Conservation (phyloP, 441 rosid genomes). For the Arabidopsis lyrata region DNA sequence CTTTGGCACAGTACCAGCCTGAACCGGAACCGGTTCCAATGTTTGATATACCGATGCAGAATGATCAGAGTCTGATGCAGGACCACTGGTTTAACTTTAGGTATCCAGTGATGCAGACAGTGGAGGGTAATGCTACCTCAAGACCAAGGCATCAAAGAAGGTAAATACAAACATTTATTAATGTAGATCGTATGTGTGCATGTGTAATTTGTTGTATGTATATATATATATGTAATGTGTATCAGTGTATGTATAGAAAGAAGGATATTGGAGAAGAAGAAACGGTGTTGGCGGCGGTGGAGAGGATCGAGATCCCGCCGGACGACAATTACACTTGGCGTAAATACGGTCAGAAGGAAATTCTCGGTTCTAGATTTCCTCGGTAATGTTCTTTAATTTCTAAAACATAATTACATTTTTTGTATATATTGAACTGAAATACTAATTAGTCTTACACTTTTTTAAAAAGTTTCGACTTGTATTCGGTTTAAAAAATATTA, state of each 20-base stretch:
- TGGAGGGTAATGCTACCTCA: not conserved
- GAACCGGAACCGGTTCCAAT: conserved; percentile 9
- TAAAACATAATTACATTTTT: no score
- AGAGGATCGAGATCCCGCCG: conserved; percentile 71
- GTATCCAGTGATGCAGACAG: conserved; percentile 14
- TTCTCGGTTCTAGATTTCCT: conserved; percentile 61
- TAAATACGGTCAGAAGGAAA: conserved; percentile 85
- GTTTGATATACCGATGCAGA: conserved; percentile 9
- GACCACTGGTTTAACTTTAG: conserved; percentile 38
- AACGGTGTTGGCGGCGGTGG: conserved; percentile 56
- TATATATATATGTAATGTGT: not conserved
- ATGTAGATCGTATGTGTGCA: not conserved
- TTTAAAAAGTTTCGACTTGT: no score
- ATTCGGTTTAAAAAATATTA: no score
- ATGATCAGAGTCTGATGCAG: conserved; percentile 39
- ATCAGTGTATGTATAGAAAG: conserved; percentile 49
- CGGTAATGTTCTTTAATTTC: no score
- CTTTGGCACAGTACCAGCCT: not conserved
- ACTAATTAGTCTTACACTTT: no score
- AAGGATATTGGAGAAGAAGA: conserved; percentile 34
- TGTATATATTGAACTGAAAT: no score
- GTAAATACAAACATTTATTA: not conserved
- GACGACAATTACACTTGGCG: conserved; percentile 78
- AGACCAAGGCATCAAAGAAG: not conserved
- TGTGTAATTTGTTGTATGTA: not conserved